phyloP scores from a whole-genome alignment of 169 alveolate genomes.

The Plasmodium coatneyi region DNA sequence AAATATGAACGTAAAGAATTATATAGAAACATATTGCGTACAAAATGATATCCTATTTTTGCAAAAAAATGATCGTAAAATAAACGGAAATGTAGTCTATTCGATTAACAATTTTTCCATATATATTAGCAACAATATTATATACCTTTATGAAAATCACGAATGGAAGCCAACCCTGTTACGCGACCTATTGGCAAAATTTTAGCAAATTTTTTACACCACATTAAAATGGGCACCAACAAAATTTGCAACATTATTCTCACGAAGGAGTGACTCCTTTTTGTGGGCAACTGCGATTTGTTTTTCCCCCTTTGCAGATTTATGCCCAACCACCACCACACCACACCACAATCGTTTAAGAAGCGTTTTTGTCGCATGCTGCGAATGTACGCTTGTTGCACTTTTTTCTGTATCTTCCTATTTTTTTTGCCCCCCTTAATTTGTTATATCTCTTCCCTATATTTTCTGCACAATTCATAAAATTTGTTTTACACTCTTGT shows the following conservation, averaged over 20 bases:
- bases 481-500: not conserved
- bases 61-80: constrained; percentile 63
- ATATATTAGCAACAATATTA: constrained; percentile 63
- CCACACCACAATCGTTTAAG: not conserved
- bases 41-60: constrained; percentile 50
- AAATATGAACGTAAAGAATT: constrained; percentile 47
- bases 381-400: not conserved
- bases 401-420: not conserved
- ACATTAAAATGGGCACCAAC: not conserved
- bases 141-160: constrained; percentile 34
- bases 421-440: not conserved
- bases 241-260: not conserved
- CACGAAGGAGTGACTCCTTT: not conserved
- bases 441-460: not conserved
- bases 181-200: constrained; percentile 22
- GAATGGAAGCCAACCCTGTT: constrained; percentile 62
- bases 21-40: constrained; percentile 43
- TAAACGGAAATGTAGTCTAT: constrained; percentile 48
- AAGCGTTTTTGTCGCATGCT: not conserved
- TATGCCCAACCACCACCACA: not conserved
- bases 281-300: not conserved
- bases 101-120: constrained; percentile 59
- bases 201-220: constrained; percentile 15
- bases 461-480: not conserved
- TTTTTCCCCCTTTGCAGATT: not conserved